Base-by-base conservation (phyloP, 306 rosid genomes). In the Pyrus pyrifolia region DNA sequence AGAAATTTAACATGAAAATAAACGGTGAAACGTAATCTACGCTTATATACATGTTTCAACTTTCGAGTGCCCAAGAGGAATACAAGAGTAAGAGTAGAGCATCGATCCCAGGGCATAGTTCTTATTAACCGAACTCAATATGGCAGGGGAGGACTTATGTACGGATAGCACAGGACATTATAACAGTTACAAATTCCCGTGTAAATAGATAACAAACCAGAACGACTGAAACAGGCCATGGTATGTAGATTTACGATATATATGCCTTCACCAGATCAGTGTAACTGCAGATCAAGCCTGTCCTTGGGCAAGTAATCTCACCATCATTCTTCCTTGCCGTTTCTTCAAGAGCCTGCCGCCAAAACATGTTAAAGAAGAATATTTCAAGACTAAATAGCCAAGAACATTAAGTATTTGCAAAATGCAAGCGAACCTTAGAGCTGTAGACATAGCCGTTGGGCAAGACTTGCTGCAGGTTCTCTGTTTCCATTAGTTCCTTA, bases 401-500 rank as follows among this genome's bases (percentile, higher is more conserved):
- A 30, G 33, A 30, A 30, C 33, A 30, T 30, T 30, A 4, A 30
- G 33, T 4, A 4, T 5, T 30, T 30, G 33, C 33, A 30, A 30
- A 30, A 30, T 30, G 33, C 33, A 30, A 30, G 18, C 67, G 55
- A 68, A 95, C 99, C 97, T 92, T 92, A 2, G 93, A 59, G 82
- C 99, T 95, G 84, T 92, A 92, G 79, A 95, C 97, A 83, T 86
- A 86, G 1, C 25, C 25, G 25, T 25, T 25, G 82, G 99, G 99
- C 73, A 95, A 82, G 79, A 92, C 99, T 84, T 89, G 96, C 0
- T n/a, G n/a, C n/a, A n/a, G 97, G 97, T 92, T 95, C 87, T 89
- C 97, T 2, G 97, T 89, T 89, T 95, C 97, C 99, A 90, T 95
- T 59, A 89, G 85, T 86, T 95, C 97, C 82, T 92, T 92, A 5